Evolutionary conservation across 2,329 filamentous ascomycete genomes (phyloP), one percentile per base, ranked within the genome.

Genomic region (Aspergillus intermedius): DNA sequence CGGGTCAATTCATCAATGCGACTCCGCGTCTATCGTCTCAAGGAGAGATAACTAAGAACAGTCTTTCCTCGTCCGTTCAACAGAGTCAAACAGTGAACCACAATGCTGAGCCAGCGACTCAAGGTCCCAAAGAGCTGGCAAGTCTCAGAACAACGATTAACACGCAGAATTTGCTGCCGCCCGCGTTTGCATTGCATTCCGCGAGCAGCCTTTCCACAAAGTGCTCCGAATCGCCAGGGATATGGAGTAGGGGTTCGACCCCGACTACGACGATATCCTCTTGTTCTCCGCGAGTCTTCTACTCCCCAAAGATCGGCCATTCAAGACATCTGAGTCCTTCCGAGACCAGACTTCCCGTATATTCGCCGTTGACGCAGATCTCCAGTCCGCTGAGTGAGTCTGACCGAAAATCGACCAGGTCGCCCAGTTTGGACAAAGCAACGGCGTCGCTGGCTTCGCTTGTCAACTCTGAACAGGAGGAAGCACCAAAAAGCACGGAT

Each of bases 221-320:
- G 46, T 73, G 73, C 45, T 73, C 72, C 7, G 69, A 68, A 28
- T 75, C 72, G 9, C 72, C 72, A 0, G 70, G 72, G 5, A 64
- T 71, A 48, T 75, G 70, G 70, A 72, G 72, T 55, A 65, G 72
- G 46, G 71, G 65, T 5, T 76, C 74, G 5, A 77, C 74, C 4
- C 74, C 74, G 2, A 75, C 73, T 12, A 75, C 74, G 3, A 5
- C 25, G 17, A 58, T 75, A 49, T 76, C 73, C 9, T 77, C 74
- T 10, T 71, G 73, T 49, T 77, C 74, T 4, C 74, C 74, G 4
- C 71, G 72, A 5, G 66, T 74, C 46, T 60, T 69, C 34, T 65
- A 70, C 15, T 63, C 72, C n/a, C 59, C 62, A 3, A 73, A 73
- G 45, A 48, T 64, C 45, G 59, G 62, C 23, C 60, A 66, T 21